phyloP scores from a whole-genome alignment of 805 yeast genomes.

The Candida chauliodis region DNA sequence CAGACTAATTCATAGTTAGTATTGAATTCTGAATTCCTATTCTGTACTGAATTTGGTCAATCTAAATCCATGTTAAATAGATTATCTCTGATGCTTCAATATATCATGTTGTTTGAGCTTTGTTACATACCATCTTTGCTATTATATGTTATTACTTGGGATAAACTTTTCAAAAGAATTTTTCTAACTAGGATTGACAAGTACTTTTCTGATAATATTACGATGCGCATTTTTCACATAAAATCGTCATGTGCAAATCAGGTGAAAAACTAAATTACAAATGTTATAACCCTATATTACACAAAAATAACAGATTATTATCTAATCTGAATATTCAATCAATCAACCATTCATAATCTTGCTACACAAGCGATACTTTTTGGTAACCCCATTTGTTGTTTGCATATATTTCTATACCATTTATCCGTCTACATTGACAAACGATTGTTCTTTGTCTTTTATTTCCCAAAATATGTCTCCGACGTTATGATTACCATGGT shows the following conservation, averaged over 20 bases:
- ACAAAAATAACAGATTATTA: too few species aligned
- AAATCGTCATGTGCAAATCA: conserved; percentile 4
- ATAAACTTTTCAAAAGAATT: conserved; percentile 8
- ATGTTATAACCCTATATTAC: neutral
- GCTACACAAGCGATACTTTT: too few species aligned
- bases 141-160: conserved; percentile 6
- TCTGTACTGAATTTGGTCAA: too few species aligned
- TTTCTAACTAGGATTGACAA: neutral
- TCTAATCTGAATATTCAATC: too few species aligned
- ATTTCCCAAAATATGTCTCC: conserved; percentile 89
- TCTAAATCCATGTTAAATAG: too few species aligned
- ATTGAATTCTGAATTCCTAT: neutral
- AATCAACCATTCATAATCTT: too few species aligned
- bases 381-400: neutral
- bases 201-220: neutral
- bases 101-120: neutral
- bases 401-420: neutral
- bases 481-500: conserved; percentile 92
- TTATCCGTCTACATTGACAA: conserved; percentile 68
- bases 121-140: conserved; percentile 18
- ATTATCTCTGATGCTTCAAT: too few species aligned
- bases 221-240: neutral
- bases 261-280: neutral
- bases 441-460: conserved; percentile 83
- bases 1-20: conserved; percentile 20